phyloP scores from a whole-genome alignment of 148 eudicot species.

The Selenicereus undatus region DNA sequence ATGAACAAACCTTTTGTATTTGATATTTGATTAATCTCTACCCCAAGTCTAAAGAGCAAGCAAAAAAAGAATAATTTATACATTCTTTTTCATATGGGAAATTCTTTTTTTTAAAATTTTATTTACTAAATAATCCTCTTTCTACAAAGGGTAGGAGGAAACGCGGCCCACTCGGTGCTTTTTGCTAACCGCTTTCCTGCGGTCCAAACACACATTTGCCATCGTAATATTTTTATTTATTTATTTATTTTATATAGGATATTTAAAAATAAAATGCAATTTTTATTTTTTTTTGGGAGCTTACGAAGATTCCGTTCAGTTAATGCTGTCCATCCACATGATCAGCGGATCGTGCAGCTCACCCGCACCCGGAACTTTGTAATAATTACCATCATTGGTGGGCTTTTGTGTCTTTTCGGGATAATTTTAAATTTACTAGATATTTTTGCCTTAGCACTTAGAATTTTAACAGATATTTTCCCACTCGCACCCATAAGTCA shows the following conservation, averaged over 20 bases:
- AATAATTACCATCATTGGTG: neutral
- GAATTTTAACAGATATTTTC: neutral
- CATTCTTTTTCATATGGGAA: neutral
- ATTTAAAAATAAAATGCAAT: neutral
- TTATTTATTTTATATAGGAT: neutral
- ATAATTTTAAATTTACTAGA: too few relatives aligned
- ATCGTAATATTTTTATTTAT: neutral
- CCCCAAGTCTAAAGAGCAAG: neutral
- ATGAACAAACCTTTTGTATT: neutral
- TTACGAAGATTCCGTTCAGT: neutral
- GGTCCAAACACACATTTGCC: neutral
- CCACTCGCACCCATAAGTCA: neutral
- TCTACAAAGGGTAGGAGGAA: neutral
- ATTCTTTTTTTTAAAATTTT: neutral
- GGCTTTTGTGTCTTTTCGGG: neutral
- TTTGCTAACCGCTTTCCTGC: neutral
- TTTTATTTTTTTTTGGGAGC: too few relatives aligned
- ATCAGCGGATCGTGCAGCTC: neutral
- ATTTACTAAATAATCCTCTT: neutral
- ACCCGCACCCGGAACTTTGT: neutral
- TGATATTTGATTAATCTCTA: neutral
- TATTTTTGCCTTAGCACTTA: too few relatives aligned
- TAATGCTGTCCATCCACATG: neutral
- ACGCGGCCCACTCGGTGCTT: neutral
- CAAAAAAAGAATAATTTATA: neutral